A percentile compares a stretch with the other conserved stretches of the same genome.
Evolutionary conservation across 2,329 filamentous ascomycete species (phyloP).

Genomic region (Zarea fungicola): DNA sequence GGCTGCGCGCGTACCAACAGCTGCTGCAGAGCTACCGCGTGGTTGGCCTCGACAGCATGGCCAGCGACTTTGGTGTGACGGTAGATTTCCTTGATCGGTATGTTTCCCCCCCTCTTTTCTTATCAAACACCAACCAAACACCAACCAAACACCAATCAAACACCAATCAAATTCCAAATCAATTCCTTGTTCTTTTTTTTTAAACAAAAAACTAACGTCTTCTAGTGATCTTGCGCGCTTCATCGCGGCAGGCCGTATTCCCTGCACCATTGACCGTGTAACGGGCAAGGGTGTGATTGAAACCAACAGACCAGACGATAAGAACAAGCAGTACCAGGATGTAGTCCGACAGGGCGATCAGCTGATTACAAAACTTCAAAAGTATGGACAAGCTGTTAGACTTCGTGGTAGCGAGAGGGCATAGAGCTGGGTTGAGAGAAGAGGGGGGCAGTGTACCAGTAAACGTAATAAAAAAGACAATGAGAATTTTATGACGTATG

Average conservation of each 20-base stretch:
- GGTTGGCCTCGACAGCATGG: slow-evolving; percentile 96
- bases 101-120: slow-evolving; percentile 28
- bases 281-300: slow-evolving; percentile 95
- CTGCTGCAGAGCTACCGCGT: slow-evolving; percentile 95
- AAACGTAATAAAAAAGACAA: too few relatives aligned
- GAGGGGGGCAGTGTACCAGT: too few relatives aligned
- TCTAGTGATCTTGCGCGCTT: slow-evolving; percentile 88
- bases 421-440: slow-evolving; percentile 34
- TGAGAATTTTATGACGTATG: too few relatives aligned
- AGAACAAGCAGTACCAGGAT: slow-evolving; percentile 99
- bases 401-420: slow-evolving; percentile 91
- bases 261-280: slow-evolving; percentile 96
- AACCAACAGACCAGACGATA: slow-evolving; percentile 95
- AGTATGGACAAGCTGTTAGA: slow-evolving; percentile 95
- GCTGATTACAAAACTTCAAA: slow-evolving; percentile 97
- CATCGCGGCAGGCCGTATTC: slow-evolving; percentile 88
- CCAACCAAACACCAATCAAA: too few relatives aligned
- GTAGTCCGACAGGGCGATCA: slow-evolving; percentile 97
- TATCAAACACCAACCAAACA: background rate
- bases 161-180: background rate
- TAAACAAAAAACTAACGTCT: background rate
- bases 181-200: too few relatives aligned
- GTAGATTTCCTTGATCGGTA: slow-evolving; percentile 95
- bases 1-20: slow-evolving; percentile 92
- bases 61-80: slow-evolving; percentile 91